Conservation (phyloP, 2,329 filamentous ascomycete species). For the Calonectria ilicicola region DNA sequence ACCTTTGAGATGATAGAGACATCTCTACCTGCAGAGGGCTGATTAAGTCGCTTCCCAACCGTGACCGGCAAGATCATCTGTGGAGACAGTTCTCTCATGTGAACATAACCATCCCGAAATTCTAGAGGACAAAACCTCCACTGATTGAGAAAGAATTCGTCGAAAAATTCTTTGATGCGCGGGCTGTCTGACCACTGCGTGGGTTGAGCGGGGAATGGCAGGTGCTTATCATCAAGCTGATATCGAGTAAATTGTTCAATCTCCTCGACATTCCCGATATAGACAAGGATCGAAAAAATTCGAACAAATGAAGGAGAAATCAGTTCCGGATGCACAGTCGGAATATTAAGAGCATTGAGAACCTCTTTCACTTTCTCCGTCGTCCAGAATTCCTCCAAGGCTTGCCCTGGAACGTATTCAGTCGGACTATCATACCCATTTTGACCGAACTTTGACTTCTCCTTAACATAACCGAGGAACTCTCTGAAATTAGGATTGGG, state of each 20-base stretch:
- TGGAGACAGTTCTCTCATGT: neutral
- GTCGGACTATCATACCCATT: neutral
- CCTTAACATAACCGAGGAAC: neutral
- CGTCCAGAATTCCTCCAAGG: neutral
- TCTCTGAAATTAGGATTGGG: too few species aligned
- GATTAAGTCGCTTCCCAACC: neutral
- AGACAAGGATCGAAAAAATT: constrained; percentile 12
- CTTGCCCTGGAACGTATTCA: neutral
- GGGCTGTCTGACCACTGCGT: neutral
- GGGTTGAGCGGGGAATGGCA: neutral
- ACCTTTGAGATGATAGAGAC: constrained; percentile 3
- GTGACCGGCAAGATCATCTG: constrained; percentile 12
- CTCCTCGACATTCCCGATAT: neutral
- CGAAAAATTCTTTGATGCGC: neutral
- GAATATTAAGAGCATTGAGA: neutral
- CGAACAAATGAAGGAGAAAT: neutral
- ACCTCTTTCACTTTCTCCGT: neutral
- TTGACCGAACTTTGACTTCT: neutral
- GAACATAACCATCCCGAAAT: neutral
- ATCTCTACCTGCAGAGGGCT: neutral
- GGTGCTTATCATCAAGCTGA: neutral
- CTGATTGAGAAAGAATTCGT: constrained; percentile 3
- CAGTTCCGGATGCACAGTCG: neutral
- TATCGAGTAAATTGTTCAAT: neutral
- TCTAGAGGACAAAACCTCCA: constrained; percentile 27